A percentile compares a stretch with the other conserved stretches of the same genome.
phyloP scores from a whole-genome alignment of 768 basidiomycete genomes.

The Lactarius vividus region DNA sequence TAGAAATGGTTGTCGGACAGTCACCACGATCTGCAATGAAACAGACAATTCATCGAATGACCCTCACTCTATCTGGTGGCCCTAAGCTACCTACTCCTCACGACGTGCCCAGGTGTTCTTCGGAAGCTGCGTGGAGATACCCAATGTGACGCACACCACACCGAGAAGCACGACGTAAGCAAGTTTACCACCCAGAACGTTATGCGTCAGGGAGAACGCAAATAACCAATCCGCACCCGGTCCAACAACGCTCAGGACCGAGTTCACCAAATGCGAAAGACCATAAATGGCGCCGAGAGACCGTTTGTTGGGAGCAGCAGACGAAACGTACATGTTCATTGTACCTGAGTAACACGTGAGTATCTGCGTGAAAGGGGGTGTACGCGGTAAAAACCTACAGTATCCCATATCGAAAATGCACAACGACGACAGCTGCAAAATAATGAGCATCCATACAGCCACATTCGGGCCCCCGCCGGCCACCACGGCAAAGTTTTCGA shows the following conservation, averaged over 20 bases:
- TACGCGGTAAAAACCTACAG: not conserved
- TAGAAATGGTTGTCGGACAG: too few species aligned
- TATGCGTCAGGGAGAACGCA: slow-evolving; percentile 51
- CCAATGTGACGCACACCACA: not conserved
- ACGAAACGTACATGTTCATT: slow-evolving; percentile 66
- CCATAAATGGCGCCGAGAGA: slow-evolving; percentile 70
- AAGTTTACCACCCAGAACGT: slow-evolving; percentile 13
- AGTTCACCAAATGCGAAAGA: slow-evolving; percentile 36
- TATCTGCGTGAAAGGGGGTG: too few species aligned
- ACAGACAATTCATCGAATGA: too few species aligned
- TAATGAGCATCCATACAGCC: not conserved
- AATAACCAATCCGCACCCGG: slow-evolving; percentile 63
- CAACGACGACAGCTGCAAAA: not conserved
- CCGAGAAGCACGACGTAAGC: not conserved
- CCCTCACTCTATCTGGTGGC: not conserved
- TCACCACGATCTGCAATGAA: too few species aligned
- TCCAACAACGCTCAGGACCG: slow-evolving; percentile 44
- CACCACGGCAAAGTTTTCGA: not conserved
- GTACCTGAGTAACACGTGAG: slow-evolving; percentile 42
- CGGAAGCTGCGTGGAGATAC: not conserved
- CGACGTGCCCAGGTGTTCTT: not conserved
- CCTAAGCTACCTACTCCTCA: too few species aligned
- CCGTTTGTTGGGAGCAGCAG: slow-evolving; percentile 58
- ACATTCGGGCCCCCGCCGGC: not conserved
- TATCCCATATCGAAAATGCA: not conserved